A percentile compares a stretch with the other conserved stretches of the same genome.
These are phyloP conservation scores for Lentinula detonsa DNA, from an alignment of 768 basidiomycete species.

Conservation along the genomic window DNA sequence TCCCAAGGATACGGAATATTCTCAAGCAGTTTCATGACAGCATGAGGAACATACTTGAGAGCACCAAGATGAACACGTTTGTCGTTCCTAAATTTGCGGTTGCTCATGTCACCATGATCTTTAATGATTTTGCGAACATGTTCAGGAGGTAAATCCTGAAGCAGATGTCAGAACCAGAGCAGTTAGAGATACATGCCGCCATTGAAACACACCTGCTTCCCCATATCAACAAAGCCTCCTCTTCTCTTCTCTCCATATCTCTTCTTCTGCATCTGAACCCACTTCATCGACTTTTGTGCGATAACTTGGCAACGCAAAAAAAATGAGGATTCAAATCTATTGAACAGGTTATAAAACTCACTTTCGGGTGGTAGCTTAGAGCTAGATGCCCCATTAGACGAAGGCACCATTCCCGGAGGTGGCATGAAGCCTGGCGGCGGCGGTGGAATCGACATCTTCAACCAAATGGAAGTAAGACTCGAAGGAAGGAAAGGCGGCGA, in stretches of 20 bases:
- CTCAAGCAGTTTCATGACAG: slow-evolving; percentile 98
- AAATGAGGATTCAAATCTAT: slow-evolving; percentile 6
- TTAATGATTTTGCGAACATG: slow-evolving; percentile 99
- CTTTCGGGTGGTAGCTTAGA: slow-evolving; percentile 45
- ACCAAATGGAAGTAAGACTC: background rate
- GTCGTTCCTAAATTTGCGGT: slow-evolving; percentile 98
- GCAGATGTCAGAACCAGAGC: slow-evolving; percentile 15
- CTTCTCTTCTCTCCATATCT: slow-evolving; percentile 89
- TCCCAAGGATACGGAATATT: slow-evolving; percentile 98
- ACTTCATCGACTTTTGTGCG: slow-evolving; percentile 92
- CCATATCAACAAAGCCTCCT: slow-evolving; percentile 87
- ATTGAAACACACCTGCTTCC: slow-evolving; percentile 70
- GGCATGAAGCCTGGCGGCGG: slow-evolving; percentile 34
- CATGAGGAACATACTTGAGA: slow-evolving; percentile 97
- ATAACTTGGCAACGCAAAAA: slow-evolving; percentile 40
- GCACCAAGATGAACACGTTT: slow-evolving; percentile 99
- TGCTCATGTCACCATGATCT: slow-evolving; percentile 99
- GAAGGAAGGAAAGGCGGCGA: background rate
- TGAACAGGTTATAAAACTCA: slow-evolving; percentile 15
- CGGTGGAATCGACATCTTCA: slow-evolving; percentile 46
- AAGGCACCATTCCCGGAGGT: slow-evolving; percentile 46
- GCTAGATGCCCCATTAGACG: slow-evolving; percentile 28
- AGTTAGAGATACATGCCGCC: slow-evolving; percentile 1
- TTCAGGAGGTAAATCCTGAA: slow-evolving; percentile 89
- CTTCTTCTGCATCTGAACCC: slow-evolving; percentile 90